A percentile compares a stretch with the other conserved stretches of the same genome.
Conservation (phyloP, 345 rosid species). For the Iberis pinnata region DNA sequence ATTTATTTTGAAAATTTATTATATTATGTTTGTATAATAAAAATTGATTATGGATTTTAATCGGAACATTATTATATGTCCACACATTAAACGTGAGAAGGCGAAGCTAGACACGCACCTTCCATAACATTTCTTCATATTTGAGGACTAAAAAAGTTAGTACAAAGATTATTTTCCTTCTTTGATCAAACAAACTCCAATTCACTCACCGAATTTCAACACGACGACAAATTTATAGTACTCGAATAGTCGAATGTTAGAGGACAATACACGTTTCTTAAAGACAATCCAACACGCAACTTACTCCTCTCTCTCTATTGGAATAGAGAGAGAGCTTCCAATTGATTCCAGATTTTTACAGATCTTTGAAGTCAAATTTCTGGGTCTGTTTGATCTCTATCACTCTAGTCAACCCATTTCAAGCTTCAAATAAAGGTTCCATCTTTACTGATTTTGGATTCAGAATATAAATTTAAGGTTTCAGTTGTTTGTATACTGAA, state of each 20-base stretch:
- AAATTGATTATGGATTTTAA: too few species aligned
- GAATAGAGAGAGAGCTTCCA: neutral
- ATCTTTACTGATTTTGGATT: neutral
- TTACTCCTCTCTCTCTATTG: constrained; percentile 1
- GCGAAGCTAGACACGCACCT: constrained; percentile 31
- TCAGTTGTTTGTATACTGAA: too few species aligned
- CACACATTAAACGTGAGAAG: constrained; percentile 29
- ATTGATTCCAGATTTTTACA: neutral
- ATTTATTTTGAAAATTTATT: too few species aligned
- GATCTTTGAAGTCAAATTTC: neutral
- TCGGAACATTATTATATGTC: neutral
- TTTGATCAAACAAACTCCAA: neutral
- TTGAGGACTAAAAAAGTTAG: constrained; percentile 6
- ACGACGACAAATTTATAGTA: neutral
- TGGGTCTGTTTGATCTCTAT: constrained; percentile 24
- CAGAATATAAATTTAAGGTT: neutral
- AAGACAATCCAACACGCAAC: constrained; percentile 27
- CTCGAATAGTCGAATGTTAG: neutral
- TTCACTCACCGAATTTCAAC: neutral
- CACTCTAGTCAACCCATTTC: constrained; percentile 22
- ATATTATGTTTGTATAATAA: too few species aligned
- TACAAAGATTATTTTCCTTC: constrained; percentile 13
- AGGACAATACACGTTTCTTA: constrained; percentile 16
- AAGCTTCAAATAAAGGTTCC: constrained; percentile 21
- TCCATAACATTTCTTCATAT: neutral